These are phyloP conservation scores for Tetrahymena thermophila DNA, from an alignment of 73 alveolate genomes.

Conservation along the genomic window DNA sequence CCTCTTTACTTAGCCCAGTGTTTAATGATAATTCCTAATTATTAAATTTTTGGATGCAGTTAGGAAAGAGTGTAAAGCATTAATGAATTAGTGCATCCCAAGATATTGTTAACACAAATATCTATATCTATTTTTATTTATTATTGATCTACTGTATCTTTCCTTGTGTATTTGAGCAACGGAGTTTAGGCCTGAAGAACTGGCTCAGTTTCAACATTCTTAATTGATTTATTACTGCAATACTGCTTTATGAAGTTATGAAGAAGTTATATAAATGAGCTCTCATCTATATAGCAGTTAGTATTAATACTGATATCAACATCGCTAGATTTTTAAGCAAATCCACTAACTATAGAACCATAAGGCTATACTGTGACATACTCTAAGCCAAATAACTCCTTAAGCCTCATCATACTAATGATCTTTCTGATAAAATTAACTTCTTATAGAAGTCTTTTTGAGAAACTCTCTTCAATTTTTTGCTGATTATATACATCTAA, in stretches of 20 bases:
- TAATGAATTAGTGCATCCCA: background rate
- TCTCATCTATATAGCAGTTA: background rate
- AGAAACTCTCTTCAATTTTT: background rate
- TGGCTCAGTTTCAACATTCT: background rate
- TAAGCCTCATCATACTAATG: background rate
- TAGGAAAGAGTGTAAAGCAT: background rate
- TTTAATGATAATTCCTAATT: background rate
- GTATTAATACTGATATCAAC: background rate
- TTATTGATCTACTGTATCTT: background rate
- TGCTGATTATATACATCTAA: background rate
- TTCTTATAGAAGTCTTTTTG: background rate
- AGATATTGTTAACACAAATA: background rate
- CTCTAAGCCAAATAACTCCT: background rate
- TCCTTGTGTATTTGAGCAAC: background rate
- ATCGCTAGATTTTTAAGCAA: background rate
- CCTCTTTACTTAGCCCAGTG: background rate
- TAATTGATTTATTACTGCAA: background rate
- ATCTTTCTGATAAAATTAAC: background rate
- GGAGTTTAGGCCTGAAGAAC: background rate
- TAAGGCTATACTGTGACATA: background rate
- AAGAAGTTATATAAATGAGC: background rate
- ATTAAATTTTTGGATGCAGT: background rate
- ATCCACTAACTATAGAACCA: background rate
- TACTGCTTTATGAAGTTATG: background rate
- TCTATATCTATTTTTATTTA: background rate